Percentiles rank a stretch among this genome's conserved stretches.
These are phyloP conservation scores for Vitellaria paradoxa DNA, from an alignment of 179 eudicot species.

Conservation along the genomic window DNA sequence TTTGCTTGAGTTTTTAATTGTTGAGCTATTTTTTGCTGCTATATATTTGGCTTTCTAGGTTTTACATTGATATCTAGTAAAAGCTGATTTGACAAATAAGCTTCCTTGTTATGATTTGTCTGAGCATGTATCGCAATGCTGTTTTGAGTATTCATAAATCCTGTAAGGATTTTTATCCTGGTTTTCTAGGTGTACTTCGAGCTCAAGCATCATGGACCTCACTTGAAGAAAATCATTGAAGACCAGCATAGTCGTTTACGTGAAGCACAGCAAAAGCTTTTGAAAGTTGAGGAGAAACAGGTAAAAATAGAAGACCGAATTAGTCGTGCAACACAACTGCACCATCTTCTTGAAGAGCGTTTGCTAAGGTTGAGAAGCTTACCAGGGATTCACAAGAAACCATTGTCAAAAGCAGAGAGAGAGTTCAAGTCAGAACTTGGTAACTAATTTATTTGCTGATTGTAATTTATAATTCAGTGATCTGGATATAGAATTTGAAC, in stretches of 20 bases:
- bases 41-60: neutral
- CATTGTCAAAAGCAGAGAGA: slow-evolving; percentile 81
- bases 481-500: neutral
- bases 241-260: slow-evolving; percentile 54
- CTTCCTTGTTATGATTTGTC: slow-evolving; percentile 6
- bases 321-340: slow-evolving; percentile 41
- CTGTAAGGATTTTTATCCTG: neutral
- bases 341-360: slow-evolving; percentile 66
- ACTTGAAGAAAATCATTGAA: slow-evolving; percentile 67
- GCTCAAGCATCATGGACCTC: slow-evolving; percentile 89
- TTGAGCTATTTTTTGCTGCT: neutral
- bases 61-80: neutral
- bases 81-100: slow-evolving; percentile 5
- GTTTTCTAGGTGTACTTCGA: slow-evolving; percentile 69
- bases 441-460: slow-evolving; percentile 16
- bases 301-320: slow-evolving; percentile 55
- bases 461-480: neutral
- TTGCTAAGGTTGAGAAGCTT: slow-evolving; percentile 59
- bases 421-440: slow-evolving; percentile 86
- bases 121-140: neutral
- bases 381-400: slow-evolving; percentile 73
- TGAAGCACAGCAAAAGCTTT: slow-evolving; percentile 60
- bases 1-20: neutral
- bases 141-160: neutral
- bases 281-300: slow-evolving; percentile 61